These are phyloP conservation scores for Trichoderma endophyticum DNA, from an alignment of 2,329 filamentous ascomycete genomes.

Conservation along the genomic window DNA sequence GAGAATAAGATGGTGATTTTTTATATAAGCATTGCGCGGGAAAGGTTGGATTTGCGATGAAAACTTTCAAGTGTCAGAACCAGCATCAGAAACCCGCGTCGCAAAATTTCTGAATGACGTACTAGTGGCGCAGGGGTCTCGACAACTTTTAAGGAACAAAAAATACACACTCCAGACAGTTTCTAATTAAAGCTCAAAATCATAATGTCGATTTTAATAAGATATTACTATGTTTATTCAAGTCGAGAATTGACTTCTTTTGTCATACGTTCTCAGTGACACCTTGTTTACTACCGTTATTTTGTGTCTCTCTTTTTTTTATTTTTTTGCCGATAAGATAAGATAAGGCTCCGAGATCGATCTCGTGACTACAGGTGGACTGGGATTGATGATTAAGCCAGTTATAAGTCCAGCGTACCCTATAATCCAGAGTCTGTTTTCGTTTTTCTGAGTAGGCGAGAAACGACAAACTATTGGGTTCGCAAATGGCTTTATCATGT, in stretches of 20 bases:
- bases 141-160: not conserved
- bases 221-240: not conserved
- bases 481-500: not conserved
- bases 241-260: not conserved
- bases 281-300: not conserved
- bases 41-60: not conserved
- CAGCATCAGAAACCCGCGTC: not conserved
- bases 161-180: not conserved
- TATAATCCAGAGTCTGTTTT: not conserved
- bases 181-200: not conserved
- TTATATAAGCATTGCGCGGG: not conserved
- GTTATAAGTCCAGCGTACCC: not conserved
- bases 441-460: not conserved
- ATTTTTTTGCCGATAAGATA: not conserved
- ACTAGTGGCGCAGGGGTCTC: not conserved
- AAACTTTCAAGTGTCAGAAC: not conserved
- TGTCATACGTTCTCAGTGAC: not conserved
- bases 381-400: not conserved
- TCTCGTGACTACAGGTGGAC: not conserved
- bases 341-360: not conserved
- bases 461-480: not conserved
- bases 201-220: not conserved
- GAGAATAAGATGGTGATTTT: not conserved
- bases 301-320: not conserved
- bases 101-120: conserved; percentile 4